Percentiles rank a stretch among this genome's conserved stretches.
Conservation (phyloP, 331 rosid genomes). For the Cucumis variabilis region DNA sequence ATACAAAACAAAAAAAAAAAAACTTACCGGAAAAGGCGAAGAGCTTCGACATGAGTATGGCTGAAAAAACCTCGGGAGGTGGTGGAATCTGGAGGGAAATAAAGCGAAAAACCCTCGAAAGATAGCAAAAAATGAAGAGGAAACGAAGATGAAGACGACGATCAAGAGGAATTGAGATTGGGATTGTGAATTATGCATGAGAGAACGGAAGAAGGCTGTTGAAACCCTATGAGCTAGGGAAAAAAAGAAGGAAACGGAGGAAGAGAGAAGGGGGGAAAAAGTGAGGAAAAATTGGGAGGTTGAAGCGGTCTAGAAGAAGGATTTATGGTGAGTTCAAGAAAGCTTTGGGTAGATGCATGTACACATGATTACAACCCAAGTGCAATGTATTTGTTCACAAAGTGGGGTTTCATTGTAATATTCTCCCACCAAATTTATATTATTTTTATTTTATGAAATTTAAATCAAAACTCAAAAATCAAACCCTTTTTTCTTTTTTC, state of each 20-base stretch:
- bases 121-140: constrained; percentile 60
- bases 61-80: constrained; percentile 55
- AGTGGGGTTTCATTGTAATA: constrained; percentile 57
- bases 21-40: constrained; percentile 74
- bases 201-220: constrained; percentile 31
- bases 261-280: neutral
- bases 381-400: constrained; percentile 74
- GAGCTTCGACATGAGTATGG: constrained; percentile 81
- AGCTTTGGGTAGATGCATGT: constrained; percentile 40
- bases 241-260: constrained; percentile 31
- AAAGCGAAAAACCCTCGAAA: constrained; percentile 56
- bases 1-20: neutral
- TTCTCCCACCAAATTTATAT: constrained; percentile 54
- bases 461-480: constrained; percentile 29
- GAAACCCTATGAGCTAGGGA: constrained; percentile 86
- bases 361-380: constrained; percentile 50
- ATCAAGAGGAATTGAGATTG: constrained; percentile 28
- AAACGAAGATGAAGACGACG: constrained; percentile 49
- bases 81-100: constrained; percentile 46
- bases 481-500: constrained; percentile 29
- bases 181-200: constrained; percentile 61
- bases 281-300: neutral
- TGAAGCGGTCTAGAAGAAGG: constrained; percentile 10
- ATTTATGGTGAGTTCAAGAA: constrained; percentile 54
- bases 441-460: no score